Base-by-base conservation (phyloP, 768 basidiomycete genomes). In the Cystoderma amianthinum region DNA sequence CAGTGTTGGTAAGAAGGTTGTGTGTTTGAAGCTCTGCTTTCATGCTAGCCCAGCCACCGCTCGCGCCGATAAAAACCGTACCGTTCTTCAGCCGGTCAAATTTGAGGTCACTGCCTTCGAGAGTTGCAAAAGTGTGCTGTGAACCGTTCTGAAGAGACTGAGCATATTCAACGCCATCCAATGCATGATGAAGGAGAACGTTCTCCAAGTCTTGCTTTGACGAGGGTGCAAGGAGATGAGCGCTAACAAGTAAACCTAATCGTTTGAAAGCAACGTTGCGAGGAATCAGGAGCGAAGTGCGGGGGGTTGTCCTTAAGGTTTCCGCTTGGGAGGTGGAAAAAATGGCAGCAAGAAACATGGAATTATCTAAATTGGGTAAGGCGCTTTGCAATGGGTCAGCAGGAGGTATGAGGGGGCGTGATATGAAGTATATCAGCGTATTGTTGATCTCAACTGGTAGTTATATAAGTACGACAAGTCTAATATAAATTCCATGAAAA, bases 181-280 rank as follows among this genome's bases (percentile, higher is more conserved):
- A 62, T 7, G 82, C 78, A 55, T 98, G 96, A 53, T 97, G 94
- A n/a, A 80, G 67, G 39, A 99, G 73, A 28, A 98, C 84, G 21
- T 74, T 78, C 52, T 84, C 80, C 35, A 98, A 64, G 55, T 97
- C 93, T 42, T 73, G 60, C 55, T 84, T 89, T 4, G 86, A 82
- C 21, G 85, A 74, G 2, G 88, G 66, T 0, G 85, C 68, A 11
- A 97, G 77, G 9, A 99, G 77, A 59, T 97, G 91, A 12, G 74
- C 76, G 63, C 88, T 92, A 47, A 90, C 84, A 33, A 99, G 75
- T 40, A 71, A 53, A 4, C 96, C 96, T 4, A 98, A 74, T 5
- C 81, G 75, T 46, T 80, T 76, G 67, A 96, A 99, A 0, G 92
- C 96, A n/a, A 64, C 57, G 54, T 99, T 99, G 34, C 76, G 80